These are phyloP conservation scores for Yamadazyma dushanensis DNA, from an alignment of 1,139 yeast genomes.

Conservation along the genomic window DNA sequence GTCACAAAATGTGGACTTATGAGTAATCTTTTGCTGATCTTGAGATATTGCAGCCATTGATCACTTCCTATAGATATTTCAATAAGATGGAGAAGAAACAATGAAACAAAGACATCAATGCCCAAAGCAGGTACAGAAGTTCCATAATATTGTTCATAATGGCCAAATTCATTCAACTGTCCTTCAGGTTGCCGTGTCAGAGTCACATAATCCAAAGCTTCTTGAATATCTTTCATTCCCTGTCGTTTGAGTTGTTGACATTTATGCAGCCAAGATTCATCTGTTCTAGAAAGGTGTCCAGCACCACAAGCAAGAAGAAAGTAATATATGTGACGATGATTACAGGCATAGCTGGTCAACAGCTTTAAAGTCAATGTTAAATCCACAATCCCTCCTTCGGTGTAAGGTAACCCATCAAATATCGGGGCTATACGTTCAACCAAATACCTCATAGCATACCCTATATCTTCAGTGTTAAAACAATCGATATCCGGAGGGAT, in stretches of 20 bases:
- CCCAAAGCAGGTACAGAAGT: background rate
- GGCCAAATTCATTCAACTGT: too few relatives aligned
- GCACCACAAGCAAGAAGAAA: background rate
- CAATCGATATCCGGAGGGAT: background rate
- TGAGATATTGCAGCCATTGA: constrained; percentile 2
- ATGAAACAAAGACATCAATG: background rate
- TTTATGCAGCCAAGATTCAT: background rate
- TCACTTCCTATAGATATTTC: background rate
- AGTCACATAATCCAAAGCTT: background rate
- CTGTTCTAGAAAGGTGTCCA: background rate
- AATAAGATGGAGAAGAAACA: background rate
- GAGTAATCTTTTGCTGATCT: background rate
- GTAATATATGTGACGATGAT: background rate
- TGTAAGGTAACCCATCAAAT: background rate
- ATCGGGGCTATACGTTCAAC: background rate
- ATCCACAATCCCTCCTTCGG: background rate
- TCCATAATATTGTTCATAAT: background rate
- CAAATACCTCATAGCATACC: background rate
- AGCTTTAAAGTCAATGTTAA: background rate
- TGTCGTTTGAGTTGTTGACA: background rate
- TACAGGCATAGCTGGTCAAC: background rate
- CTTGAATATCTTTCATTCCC: background rate
- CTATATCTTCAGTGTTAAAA: background rate
- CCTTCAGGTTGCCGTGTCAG: too few relatives aligned
- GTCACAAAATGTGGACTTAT: background rate